phyloP scores from a whole-genome alignment of 768 basidiomycete genomes.

The Neoboletus magnificus region DNA sequence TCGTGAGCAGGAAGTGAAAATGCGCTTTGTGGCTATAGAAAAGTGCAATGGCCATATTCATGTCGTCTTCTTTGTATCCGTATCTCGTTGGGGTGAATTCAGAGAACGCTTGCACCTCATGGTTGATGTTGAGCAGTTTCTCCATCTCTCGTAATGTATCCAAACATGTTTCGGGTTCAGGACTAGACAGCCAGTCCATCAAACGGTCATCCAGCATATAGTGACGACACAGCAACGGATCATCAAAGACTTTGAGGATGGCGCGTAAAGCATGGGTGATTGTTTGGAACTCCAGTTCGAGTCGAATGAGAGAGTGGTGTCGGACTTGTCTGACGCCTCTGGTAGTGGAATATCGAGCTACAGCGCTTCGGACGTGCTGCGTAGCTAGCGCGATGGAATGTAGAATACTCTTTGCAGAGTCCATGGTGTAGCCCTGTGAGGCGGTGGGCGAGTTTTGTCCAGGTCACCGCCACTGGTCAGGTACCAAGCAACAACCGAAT shows the following conservation, averaged over 20 bases:
- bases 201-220: conserved; percentile 6
- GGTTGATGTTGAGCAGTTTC: not conserved
- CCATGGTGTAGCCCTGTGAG: not conserved
- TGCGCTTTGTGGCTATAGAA: conserved; percentile 1
- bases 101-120: not conserved
- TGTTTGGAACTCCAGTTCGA: conserved; percentile 3
- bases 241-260: not conserved
- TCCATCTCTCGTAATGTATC: not conserved
- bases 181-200: conserved; percentile 1
- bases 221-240: not conserved
- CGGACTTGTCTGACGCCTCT: conserved; percentile 1
- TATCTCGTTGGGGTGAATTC: not conserved
- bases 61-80: not conserved
- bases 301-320: conserved; percentile 6
- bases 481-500: not conserved
- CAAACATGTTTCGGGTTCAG: conserved; percentile 7
- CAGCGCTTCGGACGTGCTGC: not conserved
- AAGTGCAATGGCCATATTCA: not conserved
- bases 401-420: conserved; percentile 1
- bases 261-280: conserved; percentile 1
- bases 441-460: too few species aligned
- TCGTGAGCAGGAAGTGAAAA: conserved; percentile 11
- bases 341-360: not conserved
- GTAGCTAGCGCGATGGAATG: not conserved
- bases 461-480: too few species aligned